Base-by-base conservation (phyloP, 2,329 filamentous ascomycete species). In the Penicillium glabrum region DNA sequence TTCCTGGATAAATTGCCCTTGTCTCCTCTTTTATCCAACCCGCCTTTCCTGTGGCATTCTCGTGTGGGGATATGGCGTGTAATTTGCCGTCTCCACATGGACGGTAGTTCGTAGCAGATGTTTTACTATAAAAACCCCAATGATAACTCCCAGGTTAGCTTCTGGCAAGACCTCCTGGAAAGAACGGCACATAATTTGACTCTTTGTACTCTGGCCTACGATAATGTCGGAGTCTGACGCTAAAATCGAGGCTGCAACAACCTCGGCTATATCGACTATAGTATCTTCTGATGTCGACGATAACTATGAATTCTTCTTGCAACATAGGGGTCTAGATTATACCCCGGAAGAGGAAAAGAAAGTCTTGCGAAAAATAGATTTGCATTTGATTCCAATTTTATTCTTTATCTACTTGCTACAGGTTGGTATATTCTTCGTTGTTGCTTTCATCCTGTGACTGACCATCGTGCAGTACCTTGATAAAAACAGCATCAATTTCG, bases 401-500 rank as follows among this genome's bases (percentile, higher is more conserved):
- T 85, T 86, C 57, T 61, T 82, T 27, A 85, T 82, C 0, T 86
- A 86, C 65, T 81, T 82, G 72, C 68, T 87, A 58, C 83, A 85
- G 67, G 86, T 85, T 58, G 80, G 51, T 26, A 19, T 27, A 7
- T 23, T 3, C n/a, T 29, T 1, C 26, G 7, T 26, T 19, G 5
- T 23, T 19, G 9, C 11, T 1, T 27, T 33, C 2, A n/a, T 43
- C 11, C 33, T 62, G 14, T n/a, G 11, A 62, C 33, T 14, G 14
- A 49, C 31, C 16, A 27, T n/a, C 11, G 13, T 23, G 16, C 48
- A 69, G 64, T 69, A 69, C 21, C 46, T 86, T 73, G 84, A 87
- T 67, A 87, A 87, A 67, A 81, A 80, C 5, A 83, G 83, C 57
- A 69, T 85, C 53, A 70, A 70, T 16, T 70, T 70, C 23, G 68